Evolutionary conservation across 2,329 filamentous ascomycete species (phyloP).

Genomic region (Calonectria leucothoes): DNA sequence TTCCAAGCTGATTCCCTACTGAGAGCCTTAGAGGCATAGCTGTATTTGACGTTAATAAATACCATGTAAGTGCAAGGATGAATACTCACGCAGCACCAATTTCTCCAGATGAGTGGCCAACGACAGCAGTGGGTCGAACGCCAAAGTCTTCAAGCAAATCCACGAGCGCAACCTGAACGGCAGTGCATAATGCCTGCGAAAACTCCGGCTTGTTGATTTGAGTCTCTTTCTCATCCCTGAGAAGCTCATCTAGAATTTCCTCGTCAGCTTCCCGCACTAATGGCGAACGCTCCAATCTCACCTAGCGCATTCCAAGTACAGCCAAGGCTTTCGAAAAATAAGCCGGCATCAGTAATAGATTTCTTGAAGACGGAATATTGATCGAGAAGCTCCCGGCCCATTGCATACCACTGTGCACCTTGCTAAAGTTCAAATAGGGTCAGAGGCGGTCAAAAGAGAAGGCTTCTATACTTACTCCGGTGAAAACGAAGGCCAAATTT

Average conservation of each 20-base stretch:
- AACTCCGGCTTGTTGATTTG: constrained; percentile 51
- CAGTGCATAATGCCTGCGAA: constrained; percentile 64
- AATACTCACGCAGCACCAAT: constrained; percentile 53
- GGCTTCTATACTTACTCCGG: constrained; percentile 37
- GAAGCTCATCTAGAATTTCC: background rate
- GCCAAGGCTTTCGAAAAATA: constrained; percentile 39
- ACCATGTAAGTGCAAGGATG: background rate
- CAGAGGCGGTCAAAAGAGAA: background rate
- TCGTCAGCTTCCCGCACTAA: background rate
- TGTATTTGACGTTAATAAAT: background rate
- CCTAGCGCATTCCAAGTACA: constrained; percentile 37
- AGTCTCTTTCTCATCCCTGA: background rate
- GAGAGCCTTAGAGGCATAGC: constrained; percentile 25
- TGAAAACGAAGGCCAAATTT: constrained; percentile 36
- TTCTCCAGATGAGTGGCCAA: constrained; percentile 54
- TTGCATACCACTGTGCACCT: constrained; percentile 46
- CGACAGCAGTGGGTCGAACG: constrained; percentile 44
- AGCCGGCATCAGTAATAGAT: background rate
- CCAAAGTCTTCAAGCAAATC: constrained; percentile 47
- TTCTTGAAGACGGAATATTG: constrained; percentile 13
- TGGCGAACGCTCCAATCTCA: background rate
- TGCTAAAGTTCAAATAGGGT: constrained; percentile 26
- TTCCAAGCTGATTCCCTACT: constrained; percentile 46
- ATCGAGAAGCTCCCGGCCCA: constrained; percentile 44
- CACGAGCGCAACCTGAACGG: constrained; percentile 61